Base-by-base conservation (phyloP, 441 rosid genomes). In the Sinapis alba region DNA sequence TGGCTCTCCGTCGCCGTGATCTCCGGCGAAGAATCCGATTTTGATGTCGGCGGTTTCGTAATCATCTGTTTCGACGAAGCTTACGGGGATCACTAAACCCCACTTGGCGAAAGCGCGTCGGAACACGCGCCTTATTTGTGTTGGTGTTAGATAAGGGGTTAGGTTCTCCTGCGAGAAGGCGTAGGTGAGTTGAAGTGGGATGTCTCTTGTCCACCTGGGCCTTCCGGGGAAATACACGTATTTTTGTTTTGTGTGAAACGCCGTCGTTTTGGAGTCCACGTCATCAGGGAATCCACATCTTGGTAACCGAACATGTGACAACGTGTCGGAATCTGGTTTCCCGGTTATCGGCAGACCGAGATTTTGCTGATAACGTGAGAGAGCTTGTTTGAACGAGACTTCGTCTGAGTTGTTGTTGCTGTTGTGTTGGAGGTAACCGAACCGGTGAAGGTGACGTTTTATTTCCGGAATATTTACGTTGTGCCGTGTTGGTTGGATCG, bases 1-100 rank as follows among this genome's bases (percentile, higher is more conserved):
- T n/a, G 97, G 84, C 72, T 94, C 89, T 10, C 97, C 97, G 26
- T 92, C 95, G 5, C 98, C 98, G 74, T 90, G 97, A 60, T 94
- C 97, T 0, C 98, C 95, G 21, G 70, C 57, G 78, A 89, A 91
- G 69, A 94, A 94, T 58, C 92, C 97, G 65, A 94, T 88, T 50
- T 83, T 94, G 47, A 94, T 90, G 72, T 92, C 97, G 2, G 97
- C 89, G 18, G 66, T 80, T 16, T 74, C 84, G 58, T 90, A 90
- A 47, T 89, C 94, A 1, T 73, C 80, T 0, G 86, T 78, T 69
- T 90, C 94, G 36, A 56, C 6, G 65, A 94, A 94, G 8, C 62
- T 84, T 10, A 91, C 82, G 0, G 97, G 96, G 68, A 89, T 90
- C 28, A 90, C 98, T 5, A 83, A 83, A 16, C 83, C 89, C 97